Evolutionary conservation across 768 basidiomycete species (phyloP), one percentile per base, ranked within the genome.

Genomic region (Pholiota conissans): DNA sequence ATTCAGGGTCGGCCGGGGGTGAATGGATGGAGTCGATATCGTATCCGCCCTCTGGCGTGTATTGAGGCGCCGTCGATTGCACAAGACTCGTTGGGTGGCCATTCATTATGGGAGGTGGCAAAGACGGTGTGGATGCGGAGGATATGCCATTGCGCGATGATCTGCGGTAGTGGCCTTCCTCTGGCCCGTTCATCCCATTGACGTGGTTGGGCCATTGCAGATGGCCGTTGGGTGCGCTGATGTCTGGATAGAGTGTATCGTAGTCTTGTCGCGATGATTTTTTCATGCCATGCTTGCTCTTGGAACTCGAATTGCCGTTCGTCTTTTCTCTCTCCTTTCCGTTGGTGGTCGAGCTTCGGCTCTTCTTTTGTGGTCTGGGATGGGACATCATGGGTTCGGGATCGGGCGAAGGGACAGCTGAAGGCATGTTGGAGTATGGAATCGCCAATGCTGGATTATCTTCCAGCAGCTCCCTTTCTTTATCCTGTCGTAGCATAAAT

Each of bases 401-500:
- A 30, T 65, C 64, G 16, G 64, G 67, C 9, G 58, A 67, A 20
- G 46, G 71, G 40, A 56, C 64, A 48, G 51, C 52, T 35, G 57
- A 72, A 55, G 56, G 62, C 35, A 65, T 68, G 52, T 66, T 59
- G n/a, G 71, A 66, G 32, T 68, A 71, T 35, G 72, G 59, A 49
- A 58, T 53, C 3, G 69, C 71, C 69, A 83, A 73, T 30, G 82
- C 81, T 34, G 84, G 83, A 64, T 86, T 80, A 49, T 82, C 83
- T 53, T 85, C 81, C n/a, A 84, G 67, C n/a, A 82, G 49, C 58
- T 70, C 69, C 47, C 63, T 58, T 54, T 71, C 67, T 52, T 66
- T 68, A 49, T 60, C 65, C 48, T 67, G 61, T 34, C 70, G 66
- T 46, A 79, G 73, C 35, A 76, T 71, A 26, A 91, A 71, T n/a